Base-by-base conservation (phyloP, 176 grass and related monocot genomes). In the Tillandsia fasciculata region DNA sequence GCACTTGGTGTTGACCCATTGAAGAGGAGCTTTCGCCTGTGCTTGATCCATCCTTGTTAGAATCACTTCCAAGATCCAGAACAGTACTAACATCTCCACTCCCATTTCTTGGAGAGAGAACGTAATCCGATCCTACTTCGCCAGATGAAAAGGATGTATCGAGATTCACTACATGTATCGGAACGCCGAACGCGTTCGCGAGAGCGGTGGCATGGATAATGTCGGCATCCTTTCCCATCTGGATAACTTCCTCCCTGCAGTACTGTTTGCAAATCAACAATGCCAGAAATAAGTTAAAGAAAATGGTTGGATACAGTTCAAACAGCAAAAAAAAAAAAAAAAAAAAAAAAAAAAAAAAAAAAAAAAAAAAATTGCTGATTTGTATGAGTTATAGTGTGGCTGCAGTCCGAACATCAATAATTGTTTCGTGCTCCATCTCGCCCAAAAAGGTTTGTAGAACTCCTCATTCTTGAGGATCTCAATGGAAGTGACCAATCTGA, bases 361-460 rank as follows among this genome's bases (percentile, higher is more conserved):
- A 22, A 6, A 6, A 24, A 24, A 24, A 24, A 24, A 24, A 6
- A 6, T 42, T 42, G 33, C 33, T 42, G 33, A 42, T 42, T 42
- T 42, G 33, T 6, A 7, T 42, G 0, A 42, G 33, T 42, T 42
- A 7, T 4, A 42, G 6, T 42, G 33, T 6, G 33, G 33, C 6
- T 6, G 33, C 33, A 42, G 33, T 42, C 33, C 33, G 33, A 42
- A 42, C 33, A 42, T 42, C 33, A 42, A 42, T 42, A 42, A 42
- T 42, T 42, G 81, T 81, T 2, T 68, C 78, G 76, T 80, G 77
- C 78, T 78, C 82, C 73, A 91, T 74, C 27, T 81, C 92, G 67
- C 79, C 75, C 70, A 99, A 76, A 80, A 93, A 99, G 94, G 94
- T 64, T 86, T 72, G 70, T 90, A 99, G 75, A 93, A 99, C 33